Evolutionary conservation across 1,284 basidiomycete genomes (phyloP).

Genomic region (Rhodotorula sp.): DNA sequence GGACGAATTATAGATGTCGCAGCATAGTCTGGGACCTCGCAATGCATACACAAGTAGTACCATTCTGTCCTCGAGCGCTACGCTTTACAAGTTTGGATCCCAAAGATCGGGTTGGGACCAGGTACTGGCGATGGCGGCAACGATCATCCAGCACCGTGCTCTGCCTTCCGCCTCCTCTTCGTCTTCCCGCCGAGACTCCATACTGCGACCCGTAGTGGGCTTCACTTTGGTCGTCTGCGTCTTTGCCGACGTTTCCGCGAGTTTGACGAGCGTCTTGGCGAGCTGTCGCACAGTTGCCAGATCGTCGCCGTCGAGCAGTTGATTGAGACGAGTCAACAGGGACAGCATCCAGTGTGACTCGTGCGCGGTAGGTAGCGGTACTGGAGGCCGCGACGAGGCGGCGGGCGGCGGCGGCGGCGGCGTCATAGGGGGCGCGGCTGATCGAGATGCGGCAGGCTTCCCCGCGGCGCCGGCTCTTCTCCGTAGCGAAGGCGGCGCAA

Average conservation of each 20-base stretch:
- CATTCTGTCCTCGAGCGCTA: too few relatives aligned
- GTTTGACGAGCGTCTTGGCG: conserved; percentile 66
- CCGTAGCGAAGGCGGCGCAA: conserved; percentile 36
- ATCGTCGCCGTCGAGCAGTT: conserved; percentile 71
- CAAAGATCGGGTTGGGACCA: conserved; percentile 89
- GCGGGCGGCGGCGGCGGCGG: background rate
- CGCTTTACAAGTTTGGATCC: conserved; percentile 56
- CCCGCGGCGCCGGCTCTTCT: conserved; percentile 7
- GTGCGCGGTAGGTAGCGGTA: conserved; percentile 58
- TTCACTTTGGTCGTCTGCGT: conserved; percentile 9
- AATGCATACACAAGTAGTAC: background rate
- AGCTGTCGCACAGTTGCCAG: conserved; percentile 73
- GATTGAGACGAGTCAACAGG: conserved; percentile 70
- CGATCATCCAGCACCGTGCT: conserved; percentile 77
- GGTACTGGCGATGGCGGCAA: conserved; percentile 66
- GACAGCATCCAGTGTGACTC: conserved; percentile 83
- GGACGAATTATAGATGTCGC: conserved; percentile 28
- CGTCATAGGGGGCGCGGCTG: background rate
- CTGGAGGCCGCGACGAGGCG: conserved; percentile 40
- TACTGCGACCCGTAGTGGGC: conserved; percentile 26
- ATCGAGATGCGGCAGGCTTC: background rate
- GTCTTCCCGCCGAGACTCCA: conserved; percentile 23
- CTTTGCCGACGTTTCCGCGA: conserved; percentile 51
- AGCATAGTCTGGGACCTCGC: background rate
- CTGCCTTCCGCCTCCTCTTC: conserved; percentile 52